A percentile compares a stretch with the other conserved stretches of the same genome.
Evolutionary conservation across 805 yeast genomes (phyloP).

Genomic region (Yarrowia sp.): DNA sequence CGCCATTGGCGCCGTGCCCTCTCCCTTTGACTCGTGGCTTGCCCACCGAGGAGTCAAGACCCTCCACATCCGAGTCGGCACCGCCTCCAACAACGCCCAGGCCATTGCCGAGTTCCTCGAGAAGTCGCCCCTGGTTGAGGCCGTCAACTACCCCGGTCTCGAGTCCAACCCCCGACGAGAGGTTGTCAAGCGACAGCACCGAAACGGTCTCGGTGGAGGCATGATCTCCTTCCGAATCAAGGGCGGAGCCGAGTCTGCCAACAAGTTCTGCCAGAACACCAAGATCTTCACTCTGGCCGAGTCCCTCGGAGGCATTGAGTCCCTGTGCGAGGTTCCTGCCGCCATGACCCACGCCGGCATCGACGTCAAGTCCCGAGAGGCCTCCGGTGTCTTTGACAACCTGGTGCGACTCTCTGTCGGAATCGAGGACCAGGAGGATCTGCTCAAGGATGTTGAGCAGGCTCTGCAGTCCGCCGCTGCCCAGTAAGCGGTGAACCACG

Average conservation of each 20-base stretch:
- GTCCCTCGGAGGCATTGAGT: conserved; percentile 89
- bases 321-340: conserved; percentile 86
- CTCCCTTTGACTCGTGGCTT: conserved; percentile 91
- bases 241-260: conserved; percentile 81
- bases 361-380: conserved; percentile 77
- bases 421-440: conserved; percentile 81
- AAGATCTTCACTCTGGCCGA: conserved; percentile 85
- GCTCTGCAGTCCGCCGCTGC: conserved; percentile 57
- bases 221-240: conserved; percentile 86
- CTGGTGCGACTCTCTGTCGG: conserved; percentile 85
- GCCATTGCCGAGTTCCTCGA: conserved; percentile 71
- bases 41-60: conserved; percentile 93
- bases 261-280: conserved; percentile 74
- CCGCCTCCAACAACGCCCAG: conserved; percentile 69
- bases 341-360: conserved; percentile 93
- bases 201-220: conserved; percentile 88
- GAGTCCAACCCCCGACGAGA: conserved; percentile 66
- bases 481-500: neutral
- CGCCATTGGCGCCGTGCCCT: conserved; percentile 87
- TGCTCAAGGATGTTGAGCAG: conserved; percentile 71
- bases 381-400: conserved; percentile 81
- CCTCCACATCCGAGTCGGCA: conserved; percentile 77
- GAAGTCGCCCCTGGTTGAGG: conserved; percentile 57
- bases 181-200: conserved; percentile 75
- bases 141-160: conserved; percentile 86